Evolutionary conservation across 2,329 filamentous ascomycete genomes (phyloP).

Genomic region (Hypomyces rosellus): DNA sequence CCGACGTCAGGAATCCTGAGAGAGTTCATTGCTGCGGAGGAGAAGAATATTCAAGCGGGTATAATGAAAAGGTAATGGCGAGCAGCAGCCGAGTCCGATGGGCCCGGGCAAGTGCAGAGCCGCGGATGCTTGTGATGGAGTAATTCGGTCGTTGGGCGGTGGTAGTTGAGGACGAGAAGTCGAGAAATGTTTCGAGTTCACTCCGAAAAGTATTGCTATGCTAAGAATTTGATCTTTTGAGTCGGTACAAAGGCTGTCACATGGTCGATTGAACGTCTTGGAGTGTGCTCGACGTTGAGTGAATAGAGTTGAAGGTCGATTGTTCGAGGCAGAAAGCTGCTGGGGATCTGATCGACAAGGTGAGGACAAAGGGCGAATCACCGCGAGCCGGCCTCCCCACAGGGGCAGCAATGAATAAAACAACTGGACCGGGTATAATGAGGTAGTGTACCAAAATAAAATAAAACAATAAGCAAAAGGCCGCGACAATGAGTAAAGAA

Average conservation of each 20-base stretch:
- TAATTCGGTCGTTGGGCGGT: not conserved
- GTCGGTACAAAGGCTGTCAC: slow-evolving; percentile 11
- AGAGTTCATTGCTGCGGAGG: slow-evolving; percentile 36
- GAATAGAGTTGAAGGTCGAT: not conserved
- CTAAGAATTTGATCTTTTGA: slow-evolving; percentile 1
- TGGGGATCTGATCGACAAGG: slow-evolving; percentile 3
- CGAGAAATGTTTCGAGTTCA: not conserved
- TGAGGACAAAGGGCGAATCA: slow-evolving; percentile 14
- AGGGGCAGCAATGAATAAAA: slow-evolving; percentile 18
- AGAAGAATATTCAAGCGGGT: slow-evolving; percentile 1
- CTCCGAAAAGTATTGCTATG: not conserved
- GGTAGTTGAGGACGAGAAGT: not conserved
- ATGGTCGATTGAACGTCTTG: slow-evolving; percentile 11
- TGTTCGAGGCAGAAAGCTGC: not conserved
- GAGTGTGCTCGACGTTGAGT: slow-evolving; percentile 1
- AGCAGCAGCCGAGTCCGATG: slow-evolving; percentile 4
- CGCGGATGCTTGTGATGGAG: not conserved
- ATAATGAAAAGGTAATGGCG: not conserved
- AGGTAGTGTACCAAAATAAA: slow-evolving; percentile 5
- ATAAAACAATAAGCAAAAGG: slow-evolving; percentile 17
- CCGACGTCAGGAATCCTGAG: slow-evolving; percentile 53
- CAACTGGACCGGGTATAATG: slow-evolving; percentile 11
- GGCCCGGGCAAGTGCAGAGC: not conserved
- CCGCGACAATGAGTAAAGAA: slow-evolving; percentile 13
- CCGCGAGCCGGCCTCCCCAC: slow-evolving; percentile 15